Evolutionary conservation across 176 grass and related monocot genomes (phyloP).

Genomic region (Eleusine coracana): DNA sequence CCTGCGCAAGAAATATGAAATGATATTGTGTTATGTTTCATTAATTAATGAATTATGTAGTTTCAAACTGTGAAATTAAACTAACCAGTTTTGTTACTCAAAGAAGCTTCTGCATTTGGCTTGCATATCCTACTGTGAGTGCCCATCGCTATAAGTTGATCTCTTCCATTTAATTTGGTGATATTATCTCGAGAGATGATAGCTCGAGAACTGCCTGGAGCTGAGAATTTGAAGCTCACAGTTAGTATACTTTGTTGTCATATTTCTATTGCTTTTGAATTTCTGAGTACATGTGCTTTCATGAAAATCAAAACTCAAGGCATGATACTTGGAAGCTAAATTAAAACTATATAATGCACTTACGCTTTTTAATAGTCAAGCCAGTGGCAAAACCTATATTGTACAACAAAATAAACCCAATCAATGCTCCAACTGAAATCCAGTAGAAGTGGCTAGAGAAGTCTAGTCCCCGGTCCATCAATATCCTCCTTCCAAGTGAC

Average conservation of each 20-base stretch:
- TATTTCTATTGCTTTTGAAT: not conserved
- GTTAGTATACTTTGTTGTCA: not conserved
- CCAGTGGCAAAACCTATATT: too few relatives aligned
- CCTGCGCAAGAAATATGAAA: constrained; percentile 34
- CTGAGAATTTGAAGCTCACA: constrained; percentile 38
- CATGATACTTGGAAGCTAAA: not conserved
- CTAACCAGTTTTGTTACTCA: constrained; percentile 43
- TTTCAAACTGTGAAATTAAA: not conserved
- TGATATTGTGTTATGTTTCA: constrained; percentile 41
- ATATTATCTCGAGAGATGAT: constrained; percentile 65
- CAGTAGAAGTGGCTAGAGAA: too few relatives aligned
- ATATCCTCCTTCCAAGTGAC: too few relatives aligned
- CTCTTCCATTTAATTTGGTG: constrained; percentile 27
- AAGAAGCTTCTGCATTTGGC: constrained; percentile 9
- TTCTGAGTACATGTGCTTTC: not conserved
- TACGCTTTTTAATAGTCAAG: too few relatives aligned
- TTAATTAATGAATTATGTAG: too few relatives aligned
- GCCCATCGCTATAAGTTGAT: not conserved
- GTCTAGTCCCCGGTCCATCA: too few relatives aligned
- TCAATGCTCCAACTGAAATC: too few relatives aligned
- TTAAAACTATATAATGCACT: not conserved
- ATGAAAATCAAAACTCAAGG: too few relatives aligned
- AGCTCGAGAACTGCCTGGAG: constrained; percentile 45
- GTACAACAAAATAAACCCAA: too few relatives aligned
- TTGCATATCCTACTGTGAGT: not conserved